Base-by-base conservation (phyloP, 2,329 filamentous ascomycete genomes). In the Dactylellina cionopaga region DNA sequence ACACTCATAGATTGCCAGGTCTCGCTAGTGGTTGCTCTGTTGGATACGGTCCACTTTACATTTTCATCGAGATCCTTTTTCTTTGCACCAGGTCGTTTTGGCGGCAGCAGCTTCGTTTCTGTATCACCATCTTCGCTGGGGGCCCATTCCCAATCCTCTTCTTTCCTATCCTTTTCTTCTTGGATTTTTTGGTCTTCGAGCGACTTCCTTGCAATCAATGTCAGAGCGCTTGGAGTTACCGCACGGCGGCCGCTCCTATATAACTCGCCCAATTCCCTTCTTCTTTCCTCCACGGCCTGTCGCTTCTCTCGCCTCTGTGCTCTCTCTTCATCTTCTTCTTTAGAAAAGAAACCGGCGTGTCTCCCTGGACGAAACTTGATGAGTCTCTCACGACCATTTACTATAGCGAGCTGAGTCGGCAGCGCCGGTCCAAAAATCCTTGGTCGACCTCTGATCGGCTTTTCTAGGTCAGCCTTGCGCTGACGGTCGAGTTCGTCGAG, bases 291-390 rank as follows among this genome's bases (percentile, higher is more conserved):
- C 31, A 22, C 22, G 17, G 39, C 39, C 10, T 4, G 17, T 31
- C 15, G 47, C 56, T 15, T 35, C 15, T 9, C 19, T 11, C 6
- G 29, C 19, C 7, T 41, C 3, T 33, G 9, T 17, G 17, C 6
- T 25, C 15, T 10, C n/a, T 49, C 22, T 19, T 6, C 49, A n/a
- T 46, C 60, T 33, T 35, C 25, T 7, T 49, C 41, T 24, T 56
- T 29, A 22, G 5, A 17, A 6, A 33, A 52, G 6, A 54, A 70
- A 1, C 17, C 13, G 3, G 17, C 24, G 13, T 7, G 2, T 25
- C 27, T 62, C 3, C 39, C 29, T 4, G 65, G 56, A 10, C 47
- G 29, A 11, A 70, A 54, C 9, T 43, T 62, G 3, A 70, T 31
- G 7, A 5, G 24, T 29, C 33, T 60, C 37, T 37, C n/a, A 2